A percentile compares a stretch with the other conserved stretches of the same genome.
Conservation (phyloP, 345 rosid genomes). For the Combretum micranthum region DNA sequence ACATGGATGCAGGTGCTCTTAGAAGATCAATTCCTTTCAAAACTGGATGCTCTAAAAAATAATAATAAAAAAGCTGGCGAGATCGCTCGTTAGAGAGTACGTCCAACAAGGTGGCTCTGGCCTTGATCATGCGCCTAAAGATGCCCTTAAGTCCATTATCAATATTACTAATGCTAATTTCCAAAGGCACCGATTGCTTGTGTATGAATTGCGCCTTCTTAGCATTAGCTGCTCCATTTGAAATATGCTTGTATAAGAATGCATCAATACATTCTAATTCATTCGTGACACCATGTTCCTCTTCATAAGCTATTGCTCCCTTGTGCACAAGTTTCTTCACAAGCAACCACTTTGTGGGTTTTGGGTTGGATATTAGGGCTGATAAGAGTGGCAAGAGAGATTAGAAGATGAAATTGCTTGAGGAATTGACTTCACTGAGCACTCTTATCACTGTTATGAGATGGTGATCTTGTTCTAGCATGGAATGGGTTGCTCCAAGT, state of each 20-base stretch:
- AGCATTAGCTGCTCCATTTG: not conserved
- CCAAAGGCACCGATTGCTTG: slow-evolving; percentile 39
- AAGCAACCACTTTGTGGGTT: slow-evolving; percentile 35
- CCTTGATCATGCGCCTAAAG: slow-evolving; percentile 54
- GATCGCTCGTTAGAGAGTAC: slow-evolving; percentile 54
- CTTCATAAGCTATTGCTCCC: slow-evolving; percentile 27
- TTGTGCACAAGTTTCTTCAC: slow-evolving; percentile 40
- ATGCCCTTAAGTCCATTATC: slow-evolving; percentile 48
- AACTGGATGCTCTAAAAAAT: too few relatives aligned
- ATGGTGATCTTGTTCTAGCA: slow-evolving; percentile 24
- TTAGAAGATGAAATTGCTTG: slow-evolving; percentile 29
- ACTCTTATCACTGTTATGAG: slow-evolving; percentile 31
- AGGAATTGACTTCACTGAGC: slow-evolving; percentile 28
- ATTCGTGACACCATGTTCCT: slow-evolving; percentile 20
- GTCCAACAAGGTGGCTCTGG: too few relatives aligned
- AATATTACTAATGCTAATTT: slow-evolving; percentile 30
- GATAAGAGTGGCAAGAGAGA: slow-evolving; percentile 40
- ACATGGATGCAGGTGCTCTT: too few relatives aligned
- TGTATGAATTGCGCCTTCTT: slow-evolving; percentile 25
- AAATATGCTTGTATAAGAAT: slow-evolving; percentile 8
- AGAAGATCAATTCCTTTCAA: too few relatives aligned
- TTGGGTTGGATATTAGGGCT: slow-evolving; percentile 20
- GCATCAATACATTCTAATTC: too few relatives aligned
- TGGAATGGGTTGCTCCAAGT: not conserved
- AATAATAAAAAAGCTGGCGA: too few relatives aligned